A percentile compares a stretch with the other conserved stretches of the same genome.
Evolutionary conservation across 1,284 basidiomycete species (phyloP).

Genomic region (Athelia sp.): DNA sequence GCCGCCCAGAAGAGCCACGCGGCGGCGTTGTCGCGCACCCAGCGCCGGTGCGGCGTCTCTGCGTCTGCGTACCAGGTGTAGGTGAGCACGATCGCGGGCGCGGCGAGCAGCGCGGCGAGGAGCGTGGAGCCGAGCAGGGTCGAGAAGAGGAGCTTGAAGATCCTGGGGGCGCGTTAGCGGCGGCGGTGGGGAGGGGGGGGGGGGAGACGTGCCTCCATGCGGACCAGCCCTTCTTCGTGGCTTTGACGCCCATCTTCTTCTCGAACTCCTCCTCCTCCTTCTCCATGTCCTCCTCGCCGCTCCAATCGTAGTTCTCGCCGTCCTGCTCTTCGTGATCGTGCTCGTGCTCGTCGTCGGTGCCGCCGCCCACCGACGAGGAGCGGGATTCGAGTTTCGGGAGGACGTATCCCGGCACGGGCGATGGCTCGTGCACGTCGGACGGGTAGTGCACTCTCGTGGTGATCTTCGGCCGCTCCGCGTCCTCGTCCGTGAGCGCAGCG

Average conservation of each 20-base stretch:
- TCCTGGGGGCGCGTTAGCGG: constrained; percentile 19
- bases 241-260: constrained; percentile 48
- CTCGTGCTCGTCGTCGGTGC: constrained; percentile 58
- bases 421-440: constrained; percentile 28
- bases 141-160: constrained; percentile 60
- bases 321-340: constrained; percentile 39
- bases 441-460: constrained; percentile 50
- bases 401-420: constrained; percentile 16
- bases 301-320: constrained; percentile 61
- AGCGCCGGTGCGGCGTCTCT: constrained; percentile 50
- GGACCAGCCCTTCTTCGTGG: constrained; percentile 43
- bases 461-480: constrained; percentile 8
- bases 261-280: constrained; percentile 66
- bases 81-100: constrained; percentile 57
- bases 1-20: constrained; percentile 80
- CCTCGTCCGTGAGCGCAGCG: too few relatives aligned
- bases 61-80: constrained; percentile 71
- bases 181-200: not conserved
- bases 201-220: constrained; percentile 41
- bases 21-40: constrained; percentile 61
- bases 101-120: constrained; percentile 52
- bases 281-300: constrained; percentile 65
- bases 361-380: constrained; percentile 42
- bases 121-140: constrained; percentile 67
- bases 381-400: constrained; percentile 28